These are phyloP conservation scores for Hypoxylon sp. DNA, from an alignment of 2,329 filamentous ascomycete genomes.

Conservation along the genomic window DNA sequence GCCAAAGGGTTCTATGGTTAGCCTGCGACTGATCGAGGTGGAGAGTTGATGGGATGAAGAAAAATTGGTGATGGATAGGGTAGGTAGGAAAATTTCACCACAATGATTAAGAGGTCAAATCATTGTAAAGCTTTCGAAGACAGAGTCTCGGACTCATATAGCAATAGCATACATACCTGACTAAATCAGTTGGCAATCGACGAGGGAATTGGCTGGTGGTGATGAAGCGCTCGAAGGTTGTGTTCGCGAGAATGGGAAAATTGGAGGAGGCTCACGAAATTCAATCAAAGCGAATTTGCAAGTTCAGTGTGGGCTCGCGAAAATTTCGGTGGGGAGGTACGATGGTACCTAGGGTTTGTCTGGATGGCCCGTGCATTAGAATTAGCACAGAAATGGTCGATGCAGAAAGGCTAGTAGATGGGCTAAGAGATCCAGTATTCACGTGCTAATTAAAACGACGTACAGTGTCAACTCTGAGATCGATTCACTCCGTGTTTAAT, in stretches of 20 bases:
- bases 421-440: neutral
- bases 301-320: conserved; percentile 51
- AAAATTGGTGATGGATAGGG: conserved; percentile 7
- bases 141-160: conserved; percentile 1
- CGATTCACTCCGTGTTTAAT: neutral
- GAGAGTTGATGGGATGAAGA: neutral
- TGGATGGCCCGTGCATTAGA: conserved; percentile 19
- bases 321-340: conserved; percentile 49
- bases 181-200: conserved; percentile 52
- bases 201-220: conserved; percentile 45
- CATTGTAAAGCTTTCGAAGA: conserved; percentile 4
- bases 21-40: conserved; percentile 16
- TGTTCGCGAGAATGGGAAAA: conserved; percentile 45
- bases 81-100: conserved; percentile 1
- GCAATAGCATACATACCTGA: conserved; percentile 49
- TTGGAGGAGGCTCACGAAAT: conserved; percentile 39
- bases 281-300: conserved; percentile 46
- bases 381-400: neutral
- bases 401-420: neutral
- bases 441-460: conserved; percentile 13
- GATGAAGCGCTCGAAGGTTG: conserved; percentile 43
- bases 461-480: neutral
- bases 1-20: conserved; percentile 26
- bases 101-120: conserved; percentile 7
- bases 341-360: conserved; percentile 43